Base-by-base conservation (phyloP, 352 stramenopile genomes). In the Phytopythium montanum region DNA sequence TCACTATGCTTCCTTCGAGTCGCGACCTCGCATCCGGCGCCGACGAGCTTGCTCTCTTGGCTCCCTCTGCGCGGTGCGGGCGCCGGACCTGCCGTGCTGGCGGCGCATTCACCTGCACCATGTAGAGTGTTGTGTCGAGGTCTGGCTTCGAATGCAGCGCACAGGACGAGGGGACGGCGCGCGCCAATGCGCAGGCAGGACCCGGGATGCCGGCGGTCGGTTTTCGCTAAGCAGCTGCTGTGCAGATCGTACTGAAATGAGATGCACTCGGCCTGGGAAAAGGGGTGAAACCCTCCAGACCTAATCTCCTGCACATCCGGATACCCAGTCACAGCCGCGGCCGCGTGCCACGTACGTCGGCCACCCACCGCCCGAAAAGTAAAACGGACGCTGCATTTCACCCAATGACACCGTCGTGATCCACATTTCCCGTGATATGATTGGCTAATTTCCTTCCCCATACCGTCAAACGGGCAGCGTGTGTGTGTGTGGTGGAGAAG, bases 401-500 rank as follows among this genome's bases (percentile, higher is more conserved):
- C 19, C 73, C 76, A 89, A 82, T 88, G 33, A 42, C 2, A 29
- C 1, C 1, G 1, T 1, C 0, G 5, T 7, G 34, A 45, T 16
- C 13, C 5, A 10, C 10, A 45, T 55, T 45, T 34, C 2, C 1
- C 36, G 0, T 0, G 1, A 23, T 12, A 7, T 45, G 31, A 80
- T 80, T 76, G 72, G 72, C 36, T 34, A 53, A 70, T 68, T 62
- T 28, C 23, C 1, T 2, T 13, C 38, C 31, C 0, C 0, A 25
- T 25, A 44, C 53, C 65, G 71, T 73, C 69, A 83, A 81, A 81
- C 61, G 31, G 56, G 29, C 58, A 66, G 62, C 76, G 69, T 77
- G 78, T 86, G 78, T 64, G 62, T 76, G 69, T 77, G 78, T 86
- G 78, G 78, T 72, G 70, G 71, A 72, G 75, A 76, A 76, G 68